Evolutionary conservation across 2,329 filamentous ascomycete genomes (phyloP).

Genomic region (Trichophyton simii): DNA sequence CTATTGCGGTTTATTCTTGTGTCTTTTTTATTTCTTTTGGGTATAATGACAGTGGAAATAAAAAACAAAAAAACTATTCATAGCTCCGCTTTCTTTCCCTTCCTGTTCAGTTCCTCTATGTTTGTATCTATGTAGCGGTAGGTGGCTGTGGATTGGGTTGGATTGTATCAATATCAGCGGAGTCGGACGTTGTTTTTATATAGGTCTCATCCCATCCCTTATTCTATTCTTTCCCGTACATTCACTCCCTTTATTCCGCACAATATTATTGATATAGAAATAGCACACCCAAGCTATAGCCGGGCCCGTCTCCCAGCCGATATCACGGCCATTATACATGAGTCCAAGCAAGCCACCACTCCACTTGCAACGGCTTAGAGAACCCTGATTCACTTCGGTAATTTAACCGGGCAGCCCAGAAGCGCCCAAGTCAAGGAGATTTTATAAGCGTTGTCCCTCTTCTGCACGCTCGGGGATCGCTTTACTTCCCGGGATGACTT

Average conservation of each 20-base stretch:
- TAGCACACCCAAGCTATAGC: not conserved
- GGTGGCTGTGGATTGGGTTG: not conserved
- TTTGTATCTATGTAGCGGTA: not conserved
- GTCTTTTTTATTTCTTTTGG: not conserved
- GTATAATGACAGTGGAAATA: slow-evolving; percentile 3
- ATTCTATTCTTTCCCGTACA: not conserved
- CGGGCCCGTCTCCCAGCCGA: not conserved
- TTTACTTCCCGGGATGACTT: not conserved
- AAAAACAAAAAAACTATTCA: not conserved
- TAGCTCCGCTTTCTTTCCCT: not conserved
- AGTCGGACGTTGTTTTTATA: not conserved
- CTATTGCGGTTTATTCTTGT: not conserved
- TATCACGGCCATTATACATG: not conserved
- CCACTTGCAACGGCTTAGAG: not conserved
- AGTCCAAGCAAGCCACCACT: not conserved
- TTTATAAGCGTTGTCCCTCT: not conserved
- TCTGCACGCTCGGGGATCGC: not conserved
- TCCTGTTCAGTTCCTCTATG: not conserved
- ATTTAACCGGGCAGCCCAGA: not conserved
- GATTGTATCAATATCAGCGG: not conserved
- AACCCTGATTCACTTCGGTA: not conserved
- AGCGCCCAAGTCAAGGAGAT: not conserved
- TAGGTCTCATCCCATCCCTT: not conserved
- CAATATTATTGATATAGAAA: no score
- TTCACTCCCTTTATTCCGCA: no score